phyloP scores from a whole-genome alignment of 768 basidiomycete species.

The Mycena epipterygia region DNA sequence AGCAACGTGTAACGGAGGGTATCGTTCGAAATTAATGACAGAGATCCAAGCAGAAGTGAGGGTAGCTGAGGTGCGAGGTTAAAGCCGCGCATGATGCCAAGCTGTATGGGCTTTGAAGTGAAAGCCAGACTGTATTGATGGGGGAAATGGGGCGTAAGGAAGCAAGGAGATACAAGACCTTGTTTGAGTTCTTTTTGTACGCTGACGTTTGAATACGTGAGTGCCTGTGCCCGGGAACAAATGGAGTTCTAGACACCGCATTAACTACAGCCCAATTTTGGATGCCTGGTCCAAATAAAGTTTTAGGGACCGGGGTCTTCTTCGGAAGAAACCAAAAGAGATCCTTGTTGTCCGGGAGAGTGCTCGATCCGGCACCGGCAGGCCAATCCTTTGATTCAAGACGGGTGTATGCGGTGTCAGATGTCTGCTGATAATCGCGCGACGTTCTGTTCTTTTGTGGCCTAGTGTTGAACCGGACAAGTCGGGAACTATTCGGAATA shows the following conservation, averaged over 20 bases:
- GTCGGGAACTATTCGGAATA: slow-evolving; percentile 6
- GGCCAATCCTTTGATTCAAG: slow-evolving; percentile 17
- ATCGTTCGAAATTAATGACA: too few relatives aligned
- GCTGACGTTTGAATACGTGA: slow-evolving; percentile 33
- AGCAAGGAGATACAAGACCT: too few relatives aligned
- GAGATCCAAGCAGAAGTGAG: too few relatives aligned
- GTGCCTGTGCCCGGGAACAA: slow-evolving; percentile 30
- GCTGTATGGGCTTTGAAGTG: too few relatives aligned
- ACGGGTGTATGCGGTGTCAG: slow-evolving; percentile 36
- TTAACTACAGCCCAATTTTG: slow-evolving; percentile 27
- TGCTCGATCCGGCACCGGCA: slow-evolving; percentile 48
- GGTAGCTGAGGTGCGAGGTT: too few relatives aligned
- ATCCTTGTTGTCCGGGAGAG: slow-evolving; percentile 43
- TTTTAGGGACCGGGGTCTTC: slow-evolving; percentile 59
- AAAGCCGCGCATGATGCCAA: too few relatives aligned
- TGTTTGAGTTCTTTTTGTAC: slow-evolving; percentile 25
- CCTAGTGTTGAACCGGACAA: slow-evolving; percentile 18
- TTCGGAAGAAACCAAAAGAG: slow-evolving; percentile 46
- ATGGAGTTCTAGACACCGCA: slow-evolving; percentile 33
- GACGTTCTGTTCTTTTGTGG: slow-evolving; percentile 15
- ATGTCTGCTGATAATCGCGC: slow-evolving; percentile 33
- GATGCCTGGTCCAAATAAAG: slow-evolving; percentile 54
- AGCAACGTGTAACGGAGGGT: too few relatives aligned
- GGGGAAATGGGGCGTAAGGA: too few relatives aligned
- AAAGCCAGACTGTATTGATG: too few relatives aligned